Evolutionary conservation across 768 basidiomycete species (phyloP).

Genomic region (Rhizopogon roseolus): DNA sequence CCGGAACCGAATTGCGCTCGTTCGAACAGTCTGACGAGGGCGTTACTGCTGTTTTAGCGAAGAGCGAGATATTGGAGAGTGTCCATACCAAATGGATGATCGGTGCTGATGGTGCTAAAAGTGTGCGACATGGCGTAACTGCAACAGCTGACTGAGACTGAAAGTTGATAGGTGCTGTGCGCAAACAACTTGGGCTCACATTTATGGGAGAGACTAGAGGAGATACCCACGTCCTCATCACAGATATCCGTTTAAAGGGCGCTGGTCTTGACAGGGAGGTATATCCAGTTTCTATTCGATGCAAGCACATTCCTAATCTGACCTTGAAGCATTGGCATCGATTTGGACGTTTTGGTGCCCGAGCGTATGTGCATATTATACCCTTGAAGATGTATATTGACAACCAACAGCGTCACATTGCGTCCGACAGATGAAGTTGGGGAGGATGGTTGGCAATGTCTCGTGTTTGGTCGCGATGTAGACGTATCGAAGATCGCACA

Average conservation of each 20-base stretch:
- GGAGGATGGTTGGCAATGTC: constrained; percentile 16
- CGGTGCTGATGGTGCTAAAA: constrained; percentile 10
- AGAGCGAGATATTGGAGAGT: too few relatives aligned
- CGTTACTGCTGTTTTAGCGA: too few relatives aligned
- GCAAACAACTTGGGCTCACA: constrained; percentile 5
- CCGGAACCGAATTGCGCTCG: too few relatives aligned
- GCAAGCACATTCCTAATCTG: neutral
- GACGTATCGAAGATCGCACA: constrained; percentile 12
- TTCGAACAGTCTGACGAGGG: too few relatives aligned
- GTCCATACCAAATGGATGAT: constrained; percentile 3
- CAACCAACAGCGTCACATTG: neutral
- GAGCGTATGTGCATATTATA: neutral
- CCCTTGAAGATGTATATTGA: neutral
- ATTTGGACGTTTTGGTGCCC: constrained; percentile 31
- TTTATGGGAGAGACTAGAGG: constrained; percentile 27
- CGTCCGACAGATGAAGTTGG: constrained; percentile 13
- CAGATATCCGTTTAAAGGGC: constrained; percentile 30
- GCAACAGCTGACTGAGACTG: neutral
- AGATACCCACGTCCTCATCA: constrained; percentile 19
- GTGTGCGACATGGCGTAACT: neutral
- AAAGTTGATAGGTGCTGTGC: neutral
- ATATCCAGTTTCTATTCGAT: neutral
- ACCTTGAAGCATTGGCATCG: constrained; percentile 18
- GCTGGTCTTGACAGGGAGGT: constrained; percentile 37
- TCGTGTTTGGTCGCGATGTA: constrained; percentile 3